Percentiles rank a stretch among this genome's conserved stretches.
These are phyloP conservation scores for Colletotrichum sp. DNA, from an alignment of 2,329 filamentous ascomycete species.

Conservation along the genomic window DNA sequence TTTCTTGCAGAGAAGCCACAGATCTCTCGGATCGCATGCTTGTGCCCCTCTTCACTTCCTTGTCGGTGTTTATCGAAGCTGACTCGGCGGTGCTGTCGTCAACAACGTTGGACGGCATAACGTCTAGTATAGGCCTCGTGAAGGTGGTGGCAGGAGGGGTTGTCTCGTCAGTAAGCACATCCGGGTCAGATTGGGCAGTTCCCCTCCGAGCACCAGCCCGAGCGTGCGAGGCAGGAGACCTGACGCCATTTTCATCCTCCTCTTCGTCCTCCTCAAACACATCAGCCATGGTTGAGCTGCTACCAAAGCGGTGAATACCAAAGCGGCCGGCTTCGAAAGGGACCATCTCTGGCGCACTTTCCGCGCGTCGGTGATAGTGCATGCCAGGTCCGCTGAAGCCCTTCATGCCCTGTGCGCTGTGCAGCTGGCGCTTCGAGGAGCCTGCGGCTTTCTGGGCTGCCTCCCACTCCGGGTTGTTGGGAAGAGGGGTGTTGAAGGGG, in stretches of 20 bases:
- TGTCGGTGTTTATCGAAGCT: conserved; percentile 50
- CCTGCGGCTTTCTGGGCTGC: conserved; percentile 64
- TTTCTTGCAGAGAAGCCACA: conserved; percentile 55
- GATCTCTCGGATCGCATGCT: conserved; percentile 54
- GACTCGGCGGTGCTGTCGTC: conserved; percentile 27
- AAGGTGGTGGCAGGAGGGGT: conserved; percentile 33
- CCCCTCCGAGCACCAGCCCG: background rate
- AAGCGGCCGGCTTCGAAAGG: conserved; percentile 69
- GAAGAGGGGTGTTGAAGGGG: conserved; percentile 83
- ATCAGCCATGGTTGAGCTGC: conserved; percentile 79
- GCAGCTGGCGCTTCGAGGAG: conserved; percentile 67
- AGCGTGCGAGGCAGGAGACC: conserved; percentile 23
- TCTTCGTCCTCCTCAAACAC: conserved; percentile 88
- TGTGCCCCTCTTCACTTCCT: conserved; percentile 37
- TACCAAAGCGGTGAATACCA: conserved; percentile 66
- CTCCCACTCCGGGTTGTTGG: conserved; percentile 68
- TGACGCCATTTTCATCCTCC: conserved; percentile 54
- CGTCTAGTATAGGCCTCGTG: conserved; percentile 26
- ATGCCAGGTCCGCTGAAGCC: conserved; percentile 72
- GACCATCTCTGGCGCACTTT: conserved; percentile 80
- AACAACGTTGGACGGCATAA: background rate
- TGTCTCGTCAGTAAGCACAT: conserved; percentile 28
- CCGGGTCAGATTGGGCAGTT: background rate
- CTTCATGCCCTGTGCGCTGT: conserved; percentile 75
- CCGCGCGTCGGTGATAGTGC: conserved; percentile 78